A percentile compares a stretch with the other conserved stretches of the same genome.
phyloP scores from a whole-genome alignment of 345 rosid genomes.

The Hevea brasiliensis region DNA sequence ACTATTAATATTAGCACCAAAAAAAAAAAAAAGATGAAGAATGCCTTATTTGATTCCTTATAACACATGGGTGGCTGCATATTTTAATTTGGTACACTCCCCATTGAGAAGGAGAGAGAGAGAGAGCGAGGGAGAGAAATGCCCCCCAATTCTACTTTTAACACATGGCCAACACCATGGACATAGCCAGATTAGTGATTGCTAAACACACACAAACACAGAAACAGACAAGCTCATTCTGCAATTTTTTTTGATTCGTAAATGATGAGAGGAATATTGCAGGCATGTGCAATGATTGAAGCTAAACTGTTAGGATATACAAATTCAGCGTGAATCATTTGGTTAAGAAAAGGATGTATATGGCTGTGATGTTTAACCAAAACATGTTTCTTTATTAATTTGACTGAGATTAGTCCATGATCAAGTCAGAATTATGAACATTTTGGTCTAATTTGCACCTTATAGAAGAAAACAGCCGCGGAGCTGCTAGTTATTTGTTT shows the following conservation, averaged over 20 bases:
- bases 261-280: constrained; percentile 15
- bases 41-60: background rate
- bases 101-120: constrained; percentile 5
- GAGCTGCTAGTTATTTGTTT: constrained; percentile 1
- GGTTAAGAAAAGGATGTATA: constrained; percentile 11
- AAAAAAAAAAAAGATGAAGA: constrained; percentile 8
- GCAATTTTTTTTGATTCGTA: constrained; percentile 10
- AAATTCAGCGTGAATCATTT: constrained; percentile 35
- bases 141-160: constrained; percentile 13
- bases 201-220: background rate
- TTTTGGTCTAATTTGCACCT: constrained; percentile 19
- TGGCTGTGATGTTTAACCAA: constrained; percentile 6
- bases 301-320: constrained; percentile 30
- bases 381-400: constrained; percentile 1
- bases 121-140: background rate
- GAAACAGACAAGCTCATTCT: background rate
- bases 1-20: too few species aligned
- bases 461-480: constrained; percentile 5
- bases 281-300: constrained; percentile 54
- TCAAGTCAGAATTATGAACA: constrained; percentile 18
- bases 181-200: constrained; percentile 3
- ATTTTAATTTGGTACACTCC: constrained; percentile 8
- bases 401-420: constrained; percentile 9
- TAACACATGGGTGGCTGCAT: constrained; percentile 29
- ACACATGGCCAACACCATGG: constrained; percentile 23